These are phyloP conservation scores for Taphrina confusa DNA, from an alignment of 1,139 yeast species.

Conservation along the genomic window DNA sequence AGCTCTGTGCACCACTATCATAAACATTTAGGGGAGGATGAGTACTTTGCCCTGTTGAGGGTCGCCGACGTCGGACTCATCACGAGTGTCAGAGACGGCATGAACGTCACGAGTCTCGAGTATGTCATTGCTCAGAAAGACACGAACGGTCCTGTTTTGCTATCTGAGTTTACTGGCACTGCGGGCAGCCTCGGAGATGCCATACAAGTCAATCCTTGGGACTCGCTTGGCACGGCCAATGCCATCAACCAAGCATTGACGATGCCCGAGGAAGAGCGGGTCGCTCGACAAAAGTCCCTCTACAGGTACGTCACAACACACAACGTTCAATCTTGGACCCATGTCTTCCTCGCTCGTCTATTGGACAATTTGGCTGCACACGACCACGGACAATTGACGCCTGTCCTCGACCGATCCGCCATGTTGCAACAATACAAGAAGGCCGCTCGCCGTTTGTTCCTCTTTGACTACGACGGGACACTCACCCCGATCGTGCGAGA, in stretches of 20 bases:
- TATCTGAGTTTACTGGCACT: constrained; percentile 93
- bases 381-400: constrained; percentile 64
- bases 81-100: constrained; percentile 91
- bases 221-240: constrained; percentile 86
- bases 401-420: constrained; percentile 74
- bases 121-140: constrained; percentile 84
- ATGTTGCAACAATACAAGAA: constrained; percentile 57
- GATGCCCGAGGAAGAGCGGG: constrained; percentile 48
- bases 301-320: constrained; percentile 66
- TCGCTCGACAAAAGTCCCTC: constrained; percentile 53
- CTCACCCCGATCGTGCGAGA: constrained; percentile 92
- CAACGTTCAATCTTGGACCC: constrained; percentile 82
- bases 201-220: constrained; percentile 93
- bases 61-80: constrained; percentile 88
- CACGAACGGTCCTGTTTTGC: constrained; percentile 65
- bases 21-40: constrained; percentile 82
- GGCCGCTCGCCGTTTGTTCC: constrained; percentile 70
- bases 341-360: constrained; percentile 59
- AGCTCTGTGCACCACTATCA: constrained; percentile 87
- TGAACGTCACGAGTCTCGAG: constrained; percentile 92
- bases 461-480: constrained; percentile 97
- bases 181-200: constrained; percentile 79
- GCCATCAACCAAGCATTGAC: constrained; percentile 69
- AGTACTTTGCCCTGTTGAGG: constrained; percentile 80
- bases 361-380: constrained; percentile 54